Base-by-base conservation (phyloP, 2,329 filamentous ascomycete species). In the Aspergillus sp. region DNA sequence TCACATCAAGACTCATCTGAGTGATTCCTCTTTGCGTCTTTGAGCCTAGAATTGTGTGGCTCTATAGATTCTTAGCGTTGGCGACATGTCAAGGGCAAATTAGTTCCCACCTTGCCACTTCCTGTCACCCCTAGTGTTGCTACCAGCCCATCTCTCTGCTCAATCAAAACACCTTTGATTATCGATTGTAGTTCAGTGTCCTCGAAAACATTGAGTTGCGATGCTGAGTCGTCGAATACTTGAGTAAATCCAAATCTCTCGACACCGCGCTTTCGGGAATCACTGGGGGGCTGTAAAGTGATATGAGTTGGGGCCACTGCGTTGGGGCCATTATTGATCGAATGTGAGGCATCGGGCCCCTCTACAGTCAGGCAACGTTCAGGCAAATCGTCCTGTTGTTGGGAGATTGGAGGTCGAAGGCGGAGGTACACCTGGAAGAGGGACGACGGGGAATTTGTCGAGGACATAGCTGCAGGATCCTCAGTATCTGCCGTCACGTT, bases 191-290 rank as follows among this genome's bases (percentile, higher is more conserved):
- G 85, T 23, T 89, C 88, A 0, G 89, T 90, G 68, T 88, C 88
- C 64, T 91, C 84, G 70, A 99, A 97, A 9, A 99, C 77, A 68
- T 97, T 91, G 27, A 95, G 80, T 71, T 99, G 95, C 6, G 84
- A 85, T 2, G 91, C 87, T 67, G 89, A 82, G 70, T 98, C 93
- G 66, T 96, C 90, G 66, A 98, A 97, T 1, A 99, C 92, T 61
- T 86, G 86, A 0, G 95, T 99, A 70, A 99, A 99, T 2, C 88
- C 90, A 72, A 98, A 99, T 71, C 90, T 91, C 74, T 99, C 95
- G 37, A 97, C 86, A 1, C 93, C 92, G 46, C 93, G 86, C 65
- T 93, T 90, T 56, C 93, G 85, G 61, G 86, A 84, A 60, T 97
- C 93, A 62, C 87, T 90, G 2, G 91, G 90, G 0, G 93, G 92